Evolutionary conservation across 2,329 filamentous ascomycete species (phyloP).

Genomic region (Talaromyces funiculosus): DNA sequence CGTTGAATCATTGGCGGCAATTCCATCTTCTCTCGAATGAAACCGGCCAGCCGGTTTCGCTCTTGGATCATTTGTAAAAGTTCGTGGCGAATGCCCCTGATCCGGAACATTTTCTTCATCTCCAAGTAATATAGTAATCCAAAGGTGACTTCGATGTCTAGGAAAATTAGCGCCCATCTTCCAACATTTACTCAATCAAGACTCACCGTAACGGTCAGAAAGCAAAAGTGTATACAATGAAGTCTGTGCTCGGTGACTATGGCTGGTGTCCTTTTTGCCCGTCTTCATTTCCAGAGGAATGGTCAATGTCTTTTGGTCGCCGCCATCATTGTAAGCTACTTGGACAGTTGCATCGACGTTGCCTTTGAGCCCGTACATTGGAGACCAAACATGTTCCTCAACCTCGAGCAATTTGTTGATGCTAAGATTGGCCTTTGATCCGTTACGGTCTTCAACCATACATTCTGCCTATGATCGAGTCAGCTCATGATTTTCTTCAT

Average conservation of each 20-base stretch:
- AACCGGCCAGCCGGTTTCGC: slow-evolving; percentile 81
- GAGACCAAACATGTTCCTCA: slow-evolving; percentile 97
- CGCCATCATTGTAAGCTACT: slow-evolving; percentile 68
- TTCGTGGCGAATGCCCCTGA: slow-evolving; percentile 80
- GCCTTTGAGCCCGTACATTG: slow-evolving; percentile 93
- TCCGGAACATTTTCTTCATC: slow-evolving; percentile 74
- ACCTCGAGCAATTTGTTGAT: slow-evolving; percentile 93
- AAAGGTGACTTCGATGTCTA: slow-evolving; percentile 80
- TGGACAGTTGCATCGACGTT: slow-evolving; percentile 97
- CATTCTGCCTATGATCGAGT: slow-evolving; percentile 55
- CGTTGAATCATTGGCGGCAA: slow-evolving; percentile 82
- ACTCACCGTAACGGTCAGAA: slow-evolving; percentile 75
- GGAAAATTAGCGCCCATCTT: slow-evolving; percentile 2
- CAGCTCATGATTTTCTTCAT: slow-evolving; percentile 18
- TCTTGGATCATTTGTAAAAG: slow-evolving; percentile 96
- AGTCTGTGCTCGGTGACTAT: slow-evolving; percentile 85
- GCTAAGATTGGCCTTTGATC: slow-evolving; percentile 70
- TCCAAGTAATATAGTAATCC: slow-evolving; percentile 96
- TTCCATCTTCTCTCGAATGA: slow-evolving; percentile 73
- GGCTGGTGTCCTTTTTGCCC: slow-evolving; percentile 70
- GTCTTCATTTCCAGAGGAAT: slow-evolving; percentile 96
- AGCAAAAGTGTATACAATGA: slow-evolving; percentile 88
- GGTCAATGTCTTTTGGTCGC: slow-evolving; percentile 63
- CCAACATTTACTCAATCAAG: slow-evolving; percentile 15
- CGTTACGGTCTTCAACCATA: slow-evolving; percentile 71